Conservation (phyloP, 805 yeast species). For the Sungouiella blattae region DNA sequence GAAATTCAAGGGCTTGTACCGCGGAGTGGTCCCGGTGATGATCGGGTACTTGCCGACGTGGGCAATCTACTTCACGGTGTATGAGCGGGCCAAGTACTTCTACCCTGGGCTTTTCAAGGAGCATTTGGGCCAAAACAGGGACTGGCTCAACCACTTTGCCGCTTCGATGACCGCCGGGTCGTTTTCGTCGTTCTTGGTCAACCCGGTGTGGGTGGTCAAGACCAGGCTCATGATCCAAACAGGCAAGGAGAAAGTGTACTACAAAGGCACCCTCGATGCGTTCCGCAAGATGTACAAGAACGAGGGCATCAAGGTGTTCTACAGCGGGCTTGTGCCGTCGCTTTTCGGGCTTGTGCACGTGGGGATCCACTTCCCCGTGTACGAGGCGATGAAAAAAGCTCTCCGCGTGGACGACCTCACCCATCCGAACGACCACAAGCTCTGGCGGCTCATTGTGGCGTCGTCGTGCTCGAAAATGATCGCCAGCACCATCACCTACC, state of each 20-base stretch:
- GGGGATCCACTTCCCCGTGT: conserved; percentile 93
- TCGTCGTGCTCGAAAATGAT: conserved; percentile 81
- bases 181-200: conserved; percentile 76
- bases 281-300: conserved; percentile 68
- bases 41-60: conserved; percentile 96
- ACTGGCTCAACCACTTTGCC: conserved; percentile 39
- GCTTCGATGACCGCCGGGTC: conserved; percentile 88
- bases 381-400: conserved; percentile 66
- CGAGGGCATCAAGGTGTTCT: conserved; percentile 81
- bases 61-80: conserved; percentile 92
- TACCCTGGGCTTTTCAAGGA: conserved; percentile 42
- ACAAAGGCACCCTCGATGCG: conserved; percentile 81
- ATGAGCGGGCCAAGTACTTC: conserved; percentile 68
- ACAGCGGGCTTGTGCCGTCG: conserved; percentile 88
- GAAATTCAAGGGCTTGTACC: conserved; percentile 77
- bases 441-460: conserved; percentile 46
- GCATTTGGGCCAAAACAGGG: conserved; percentile 21
- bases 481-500: conserved; percentile 86
- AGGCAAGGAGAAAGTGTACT: conserved; percentile 41
- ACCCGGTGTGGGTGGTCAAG: conserved; percentile 97
- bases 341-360: conserved; percentile 88
- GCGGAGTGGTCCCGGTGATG: conserved; percentile 90
- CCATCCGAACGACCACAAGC: conserved; percentile 9
- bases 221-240: conserved; percentile 90
- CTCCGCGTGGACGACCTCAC: conserved; percentile 13